Conservation (phyloP, 805 yeast species). For the Saccharomycopsis sp. region DNA sequence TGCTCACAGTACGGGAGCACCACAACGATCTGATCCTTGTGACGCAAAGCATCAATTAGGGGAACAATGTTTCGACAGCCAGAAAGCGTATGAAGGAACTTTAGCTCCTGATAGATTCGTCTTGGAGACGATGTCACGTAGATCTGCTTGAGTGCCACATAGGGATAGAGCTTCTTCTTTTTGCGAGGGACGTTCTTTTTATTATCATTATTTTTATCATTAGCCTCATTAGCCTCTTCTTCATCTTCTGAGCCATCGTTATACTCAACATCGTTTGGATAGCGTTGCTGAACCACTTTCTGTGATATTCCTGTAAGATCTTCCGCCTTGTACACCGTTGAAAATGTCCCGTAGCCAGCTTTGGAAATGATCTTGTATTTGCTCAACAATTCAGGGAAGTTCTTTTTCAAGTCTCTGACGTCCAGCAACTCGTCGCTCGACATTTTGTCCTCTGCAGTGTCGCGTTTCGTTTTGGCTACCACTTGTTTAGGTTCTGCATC, state of each 20-base stretch:
- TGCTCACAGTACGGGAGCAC: conserved; percentile 88
- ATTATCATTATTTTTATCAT: conserved; percentile 5
- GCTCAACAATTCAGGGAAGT: conserved; percentile 44
- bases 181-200: no score
- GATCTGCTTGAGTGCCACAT: conserved; percentile 85
- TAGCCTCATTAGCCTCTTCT: conserved; percentile 4
- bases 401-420: conserved; percentile 44
- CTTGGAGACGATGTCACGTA: conserved; percentile 94
- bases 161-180: conserved; percentile 13
- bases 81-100: conserved; percentile 59
- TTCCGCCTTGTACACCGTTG: conserved; percentile 70
- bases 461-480: conserved; percentile 3
- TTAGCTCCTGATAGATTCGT: conserved; percentile 83
- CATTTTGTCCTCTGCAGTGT: conserved; percentile 31
- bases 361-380: conserved; percentile 32
- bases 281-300: conserved; percentile 28
- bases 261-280: conserved; percentile 33
- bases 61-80: conserved; percentile 80
- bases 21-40: conserved; percentile 88
- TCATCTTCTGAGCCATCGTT: conserved; percentile 26
- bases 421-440: conserved; percentile 51
- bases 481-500: background rate
- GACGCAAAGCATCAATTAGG: conserved; percentile 76
- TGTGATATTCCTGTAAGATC: conserved; percentile 45
- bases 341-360: conserved; percentile 86